phyloP scores from a whole-genome alignment of 805 yeast genomes.

The Kluyveromyces starmeri region DNA sequence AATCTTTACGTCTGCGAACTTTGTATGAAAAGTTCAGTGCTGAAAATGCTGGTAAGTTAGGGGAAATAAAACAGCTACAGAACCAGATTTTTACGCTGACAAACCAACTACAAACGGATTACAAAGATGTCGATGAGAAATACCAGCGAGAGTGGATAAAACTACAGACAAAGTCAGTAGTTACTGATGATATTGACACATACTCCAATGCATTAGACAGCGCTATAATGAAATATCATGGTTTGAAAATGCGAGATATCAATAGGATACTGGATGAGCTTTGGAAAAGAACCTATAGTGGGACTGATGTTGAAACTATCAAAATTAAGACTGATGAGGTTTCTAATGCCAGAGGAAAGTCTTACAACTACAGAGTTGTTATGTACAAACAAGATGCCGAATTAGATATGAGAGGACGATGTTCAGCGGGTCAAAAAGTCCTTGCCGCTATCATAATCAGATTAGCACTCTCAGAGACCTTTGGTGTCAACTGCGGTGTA shows the following conservation, averaged over 20 bases:
- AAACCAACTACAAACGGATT: slow-evolving; percentile 62
- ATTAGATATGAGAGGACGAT: slow-evolving; percentile 94
- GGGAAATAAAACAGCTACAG: slow-evolving; percentile 77
- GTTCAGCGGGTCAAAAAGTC: slow-evolving; percentile 97
- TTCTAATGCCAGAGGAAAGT: slow-evolving; percentile 38
- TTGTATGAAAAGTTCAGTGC: slow-evolving; percentile 49
- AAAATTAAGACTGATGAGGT: slow-evolving; percentile 73
- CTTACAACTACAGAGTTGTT: slow-evolving; percentile 88
- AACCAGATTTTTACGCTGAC: slow-evolving; percentile 53
- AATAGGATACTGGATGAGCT: slow-evolving; percentile 80
- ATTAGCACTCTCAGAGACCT: slow-evolving; percentile 88
- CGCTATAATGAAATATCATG: slow-evolving; percentile 90
- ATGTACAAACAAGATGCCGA: slow-evolving; percentile 91
- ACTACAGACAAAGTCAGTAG: slow-evolving; percentile 64
- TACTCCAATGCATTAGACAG: slow-evolving; percentile 81
- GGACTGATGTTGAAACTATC: slow-evolving; percentile 90
- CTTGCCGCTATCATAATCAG: slow-evolving; percentile 86
- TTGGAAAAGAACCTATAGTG: slow-evolving; percentile 91
- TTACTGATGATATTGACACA: slow-evolving; percentile 71
- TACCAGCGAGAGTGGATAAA: slow-evolving; percentile 67
- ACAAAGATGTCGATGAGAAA: slow-evolving; percentile 50
- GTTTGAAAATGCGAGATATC: slow-evolving; percentile 85
- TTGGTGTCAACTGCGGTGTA: slow-evolving; percentile 91
- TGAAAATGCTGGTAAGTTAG: slow-evolving; percentile 64
- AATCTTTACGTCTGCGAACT: slow-evolving; percentile 41